phyloP scores from a whole-genome alignment of 768 basidiomycete genomes.

The Mycena haematopus region DNA sequence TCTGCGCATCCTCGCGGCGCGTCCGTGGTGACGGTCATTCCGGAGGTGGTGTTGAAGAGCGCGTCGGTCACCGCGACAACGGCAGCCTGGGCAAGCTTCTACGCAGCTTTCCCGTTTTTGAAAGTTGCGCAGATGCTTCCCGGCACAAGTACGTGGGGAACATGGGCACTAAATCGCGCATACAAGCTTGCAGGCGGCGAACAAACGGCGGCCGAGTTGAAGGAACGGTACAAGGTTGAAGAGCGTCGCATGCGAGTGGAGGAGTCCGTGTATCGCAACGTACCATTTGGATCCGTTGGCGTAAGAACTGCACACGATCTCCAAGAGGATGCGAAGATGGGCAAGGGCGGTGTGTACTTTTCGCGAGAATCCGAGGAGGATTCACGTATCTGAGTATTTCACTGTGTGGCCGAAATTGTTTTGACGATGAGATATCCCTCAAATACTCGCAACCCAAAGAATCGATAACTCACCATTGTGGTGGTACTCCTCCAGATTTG shows the following conservation, averaged over 20 bases:
- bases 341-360: conserved; percentile 22
- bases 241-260: conserved; percentile 23
- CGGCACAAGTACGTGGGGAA: conserved; percentile 21
- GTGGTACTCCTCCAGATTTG: no score
- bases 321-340: conserved; percentile 24
- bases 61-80: conserved; percentile 16
- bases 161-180: conserved; percentile 23
- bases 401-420: no score
- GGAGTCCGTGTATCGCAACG: conserved; percentile 22
- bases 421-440: no score
- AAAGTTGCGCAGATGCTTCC: conserved; percentile 26
- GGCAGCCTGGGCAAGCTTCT: conserved; percentile 26
- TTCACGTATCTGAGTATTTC: neutral
- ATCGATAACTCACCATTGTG: no score
- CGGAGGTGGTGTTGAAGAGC: conserved; percentile 24
- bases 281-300: conserved; percentile 23
- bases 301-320: conserved; percentile 21
- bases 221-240: conserved; percentile 24
- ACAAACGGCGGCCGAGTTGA: conserved; percentile 21
- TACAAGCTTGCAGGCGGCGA: conserved; percentile 23
- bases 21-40: conserved; percentile 31
- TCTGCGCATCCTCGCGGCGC: conserved; percentile 46
- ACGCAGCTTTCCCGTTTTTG: conserved; percentile 27
- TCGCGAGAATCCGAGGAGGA: neutral
- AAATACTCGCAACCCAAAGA: no score